phyloP scores from a whole-genome alignment of 148 eudicot species.

The Cornus suecica region DNA sequence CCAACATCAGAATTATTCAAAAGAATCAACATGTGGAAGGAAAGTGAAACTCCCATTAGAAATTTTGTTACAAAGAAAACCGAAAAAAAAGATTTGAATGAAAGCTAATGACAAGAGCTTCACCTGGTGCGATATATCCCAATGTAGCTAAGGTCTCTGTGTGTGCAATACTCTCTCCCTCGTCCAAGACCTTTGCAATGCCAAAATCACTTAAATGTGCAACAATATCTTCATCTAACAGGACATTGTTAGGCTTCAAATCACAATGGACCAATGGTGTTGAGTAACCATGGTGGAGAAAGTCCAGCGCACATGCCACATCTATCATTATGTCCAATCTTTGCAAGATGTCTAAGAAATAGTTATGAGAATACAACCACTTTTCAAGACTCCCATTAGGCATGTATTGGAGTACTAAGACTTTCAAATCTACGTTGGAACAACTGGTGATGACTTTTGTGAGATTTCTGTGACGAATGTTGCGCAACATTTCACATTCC shows the following conservation, averaged over 20 bases:
- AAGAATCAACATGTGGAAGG: too few species aligned
- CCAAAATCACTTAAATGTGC: slow-evolving; percentile 13
- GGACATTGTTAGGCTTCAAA: slow-evolving; percentile 6
- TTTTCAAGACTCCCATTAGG: slow-evolving; percentile 21
- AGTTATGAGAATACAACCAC: slow-evolving; percentile 14
- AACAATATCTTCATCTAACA: slow-evolving; percentile 11
- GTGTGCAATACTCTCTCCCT: neutral
- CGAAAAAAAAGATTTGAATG: neutral
- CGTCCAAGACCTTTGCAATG: slow-evolving; percentile 4
- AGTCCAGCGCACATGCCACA: slow-evolving; percentile 21
- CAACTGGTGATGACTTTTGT: slow-evolving; percentile 21
- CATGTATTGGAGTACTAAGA: slow-evolving; percentile 20
- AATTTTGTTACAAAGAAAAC: neutral
- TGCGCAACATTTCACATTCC: slow-evolving; percentile 19
- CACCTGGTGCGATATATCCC: slow-evolving; percentile 14
- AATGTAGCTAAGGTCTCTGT: slow-evolving; percentile 7
- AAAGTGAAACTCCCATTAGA: neutral
- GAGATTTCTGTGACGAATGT: slow-evolving; percentile 22
- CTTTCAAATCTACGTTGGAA: slow-evolving; percentile 16
- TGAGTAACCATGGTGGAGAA: slow-evolving; percentile 18
- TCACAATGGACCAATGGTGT: slow-evolving; percentile 23
- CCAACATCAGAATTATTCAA: neutral
- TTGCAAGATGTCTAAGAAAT: slow-evolving; percentile 8
- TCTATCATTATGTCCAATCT: slow-evolving; percentile 19
- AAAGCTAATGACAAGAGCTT: too few species aligned